Conservation (phyloP, 2,329 filamentous ascomycete genomes). For the Ceratocystis lukuohia region DNA sequence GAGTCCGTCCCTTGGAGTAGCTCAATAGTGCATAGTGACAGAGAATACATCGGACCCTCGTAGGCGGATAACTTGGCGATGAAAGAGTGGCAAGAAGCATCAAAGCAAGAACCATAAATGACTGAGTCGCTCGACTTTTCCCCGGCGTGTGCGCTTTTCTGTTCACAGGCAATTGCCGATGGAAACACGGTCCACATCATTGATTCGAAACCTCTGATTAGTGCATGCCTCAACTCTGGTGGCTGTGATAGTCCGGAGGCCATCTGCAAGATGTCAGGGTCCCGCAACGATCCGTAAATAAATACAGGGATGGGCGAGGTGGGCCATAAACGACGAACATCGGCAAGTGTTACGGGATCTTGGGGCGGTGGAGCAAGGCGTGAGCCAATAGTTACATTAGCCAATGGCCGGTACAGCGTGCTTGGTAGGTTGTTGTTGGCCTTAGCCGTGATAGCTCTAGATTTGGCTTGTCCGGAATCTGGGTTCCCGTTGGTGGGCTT, state of each 20-base stretch:
- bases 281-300: constrained; percentile 16
- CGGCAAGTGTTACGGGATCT: neutral
- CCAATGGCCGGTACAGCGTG: too few species aligned
- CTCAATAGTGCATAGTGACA: constrained; percentile 11
- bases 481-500: too few species aligned
- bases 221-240: neutral
- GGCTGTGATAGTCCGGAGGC: neutral
- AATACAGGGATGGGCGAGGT: constrained; percentile 11
- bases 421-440: neutral
- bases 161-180: neutral
- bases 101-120: constrained; percentile 1
- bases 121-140: neutral
- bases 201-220: constrained; percentile 9
- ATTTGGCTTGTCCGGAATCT: too few species aligned
- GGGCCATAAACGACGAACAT: neutral
- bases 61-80: constrained; percentile 9
- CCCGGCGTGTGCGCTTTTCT: neutral
- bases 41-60: constrained; percentile 14
- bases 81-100: neutral
- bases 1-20: neutral
- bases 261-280: constrained; percentile 17
- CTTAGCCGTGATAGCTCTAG: neutral
- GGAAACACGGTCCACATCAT: constrained; percentile 18
- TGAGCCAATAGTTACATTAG: neutral
- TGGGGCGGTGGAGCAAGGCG: neutral